Percentiles rank a stretch among this genome's conserved stretches.
Evolutionary conservation across 2,329 filamentous ascomycete species (phyloP).

Genomic region (Penicillium sp.): DNA sequence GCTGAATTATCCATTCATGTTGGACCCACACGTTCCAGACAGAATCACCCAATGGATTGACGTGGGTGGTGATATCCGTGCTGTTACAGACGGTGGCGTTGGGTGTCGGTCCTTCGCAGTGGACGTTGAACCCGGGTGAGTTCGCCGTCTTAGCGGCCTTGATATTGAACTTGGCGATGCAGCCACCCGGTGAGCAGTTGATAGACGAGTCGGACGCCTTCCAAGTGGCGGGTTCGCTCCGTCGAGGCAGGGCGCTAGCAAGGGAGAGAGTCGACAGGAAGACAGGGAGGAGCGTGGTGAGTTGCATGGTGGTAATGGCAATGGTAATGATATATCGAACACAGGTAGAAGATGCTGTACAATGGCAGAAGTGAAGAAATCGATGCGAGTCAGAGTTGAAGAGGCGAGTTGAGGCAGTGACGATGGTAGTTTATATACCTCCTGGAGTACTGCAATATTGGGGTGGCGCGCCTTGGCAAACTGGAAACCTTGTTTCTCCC

Average conservation of each 20-base stretch:
- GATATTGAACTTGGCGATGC: conserved; percentile 36
- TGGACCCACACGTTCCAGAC: conserved; percentile 29
- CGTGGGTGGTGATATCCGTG: conserved; percentile 22
- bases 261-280: conserved; percentile 27
- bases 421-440: too few relatives aligned
- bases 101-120: conserved; percentile 30
- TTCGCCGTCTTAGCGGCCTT: conserved; percentile 23
- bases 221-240: conserved; percentile 28
- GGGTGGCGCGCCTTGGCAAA: too few relatives aligned
- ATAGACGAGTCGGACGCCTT: conserved; percentile 31
- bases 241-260: conserved; percentile 19
- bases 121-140: conserved; percentile 36
- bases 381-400: too few relatives aligned
- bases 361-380: too few relatives aligned
- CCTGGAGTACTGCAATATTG: too few relatives aligned
- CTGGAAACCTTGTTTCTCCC: too few relatives aligned
- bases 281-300: conserved; percentile 26
- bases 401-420: too few relatives aligned
- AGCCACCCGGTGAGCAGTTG: conserved; percentile 35
- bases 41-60: conserved; percentile 19
- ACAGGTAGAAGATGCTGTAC: too few relatives aligned
- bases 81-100: conserved; percentile 28
- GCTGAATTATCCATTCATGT: conserved; percentile 26
- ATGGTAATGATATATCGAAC: too few relatives aligned
- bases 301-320: conserved; percentile 26